Percentiles rank a stretch among this genome's conserved stretches.
These are phyloP conservation scores for Calonectria crousiana DNA, from an alignment of 2,329 filamentous ascomycete genomes.

Conservation along the genomic window DNA sequence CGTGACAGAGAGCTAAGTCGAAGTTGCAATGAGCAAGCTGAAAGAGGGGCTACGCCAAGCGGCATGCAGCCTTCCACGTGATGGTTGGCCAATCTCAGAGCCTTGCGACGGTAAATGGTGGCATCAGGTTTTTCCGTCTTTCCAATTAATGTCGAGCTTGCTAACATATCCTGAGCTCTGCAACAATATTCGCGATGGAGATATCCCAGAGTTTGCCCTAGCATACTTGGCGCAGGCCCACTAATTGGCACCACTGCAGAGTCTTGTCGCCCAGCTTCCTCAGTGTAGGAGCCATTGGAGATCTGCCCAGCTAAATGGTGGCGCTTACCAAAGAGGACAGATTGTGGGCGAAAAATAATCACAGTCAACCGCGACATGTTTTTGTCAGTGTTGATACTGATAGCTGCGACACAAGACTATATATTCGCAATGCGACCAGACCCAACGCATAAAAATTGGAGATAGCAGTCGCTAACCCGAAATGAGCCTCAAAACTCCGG, in stretches of 20 bases:
- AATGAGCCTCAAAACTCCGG: background rate
- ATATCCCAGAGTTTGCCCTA: background rate
- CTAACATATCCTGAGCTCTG: background rate
- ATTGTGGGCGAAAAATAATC: background rate
- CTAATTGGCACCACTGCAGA: background rate
- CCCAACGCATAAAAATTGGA: background rate
- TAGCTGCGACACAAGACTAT: background rate
- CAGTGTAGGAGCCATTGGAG: background rate
- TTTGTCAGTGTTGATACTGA: background rate
- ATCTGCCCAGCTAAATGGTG: background rate
- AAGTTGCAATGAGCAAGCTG: constrained; percentile 9
- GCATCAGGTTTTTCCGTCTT: constrained; percentile 1
- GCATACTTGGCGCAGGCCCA: background rate
- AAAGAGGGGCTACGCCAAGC: constrained; percentile 12
- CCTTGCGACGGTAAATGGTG: background rate
- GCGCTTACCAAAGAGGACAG: background rate
- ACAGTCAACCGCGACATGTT: background rate
- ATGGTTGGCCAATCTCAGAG: constrained; percentile 11
- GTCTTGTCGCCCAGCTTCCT: background rate
- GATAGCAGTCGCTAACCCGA: background rate
- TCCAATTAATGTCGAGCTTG: background rate
- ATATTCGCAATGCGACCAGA: background rate
- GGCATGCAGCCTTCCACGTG: constrained; percentile 12
- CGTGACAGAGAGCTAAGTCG: background rate
- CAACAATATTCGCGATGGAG: background rate